Evolutionary conservation across 73 alveolate genomes (phyloP).

Genomic region (Breviolum minutum): DNA sequence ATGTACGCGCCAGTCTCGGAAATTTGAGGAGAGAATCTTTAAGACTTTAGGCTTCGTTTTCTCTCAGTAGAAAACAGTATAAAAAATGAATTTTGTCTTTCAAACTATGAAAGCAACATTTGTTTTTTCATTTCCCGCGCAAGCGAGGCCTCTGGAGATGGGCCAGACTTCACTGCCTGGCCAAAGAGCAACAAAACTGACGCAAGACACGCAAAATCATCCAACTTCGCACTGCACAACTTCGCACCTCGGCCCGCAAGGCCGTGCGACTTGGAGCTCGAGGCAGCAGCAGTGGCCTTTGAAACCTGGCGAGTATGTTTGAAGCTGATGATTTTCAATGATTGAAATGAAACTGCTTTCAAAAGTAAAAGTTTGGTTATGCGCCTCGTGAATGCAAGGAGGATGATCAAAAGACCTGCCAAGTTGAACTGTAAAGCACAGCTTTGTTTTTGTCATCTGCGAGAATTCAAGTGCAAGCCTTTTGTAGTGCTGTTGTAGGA

Average conservation of each 20-base stretch:
- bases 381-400: not conserved
- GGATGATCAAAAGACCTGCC: slow-evolving; percentile 18
- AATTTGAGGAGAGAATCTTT: not conserved
- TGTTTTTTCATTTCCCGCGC: not conserved
- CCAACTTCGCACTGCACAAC: no score
- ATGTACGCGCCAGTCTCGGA: no score
- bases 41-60: not conserved
- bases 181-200: not conserved
- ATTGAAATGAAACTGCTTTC: not conserved
- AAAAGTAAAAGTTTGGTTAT: not conserved
- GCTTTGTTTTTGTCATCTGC: no score
- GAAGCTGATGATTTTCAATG: not conserved
- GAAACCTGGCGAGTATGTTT: not conserved
- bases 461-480: no score
- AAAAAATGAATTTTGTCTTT: not conserved
- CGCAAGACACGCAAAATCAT: no score
- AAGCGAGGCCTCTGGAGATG: slow-evolving; percentile 29
- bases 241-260: slow-evolving; percentile 38
- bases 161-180: slow-evolving; percentile 34
- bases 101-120: no score
- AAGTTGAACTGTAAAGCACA: not conserved
- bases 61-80: not conserved
- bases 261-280: slow-evolving; percentile 27
- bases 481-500: no score
- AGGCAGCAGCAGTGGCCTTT: slow-evolving; percentile 60